Evolutionary conservation across 108 stramenopile species (phyloP).

Genomic region (Fistulifera pelliculosa): DNA sequence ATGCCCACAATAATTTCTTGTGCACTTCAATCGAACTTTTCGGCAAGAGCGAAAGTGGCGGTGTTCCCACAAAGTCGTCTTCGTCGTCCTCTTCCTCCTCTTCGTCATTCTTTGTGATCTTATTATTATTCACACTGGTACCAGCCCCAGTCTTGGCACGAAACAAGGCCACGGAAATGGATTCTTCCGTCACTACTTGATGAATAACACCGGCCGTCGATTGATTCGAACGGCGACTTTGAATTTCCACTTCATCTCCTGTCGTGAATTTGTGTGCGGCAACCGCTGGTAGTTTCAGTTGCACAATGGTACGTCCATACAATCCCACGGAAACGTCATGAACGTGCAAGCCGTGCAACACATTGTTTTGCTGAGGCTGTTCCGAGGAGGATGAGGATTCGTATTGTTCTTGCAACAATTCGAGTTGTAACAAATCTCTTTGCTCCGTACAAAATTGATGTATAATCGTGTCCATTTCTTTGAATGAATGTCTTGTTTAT

Average conservation of each 20-base stretch:
- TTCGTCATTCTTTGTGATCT: slow-evolving; percentile 21
- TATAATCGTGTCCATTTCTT: slow-evolving; percentile 14
- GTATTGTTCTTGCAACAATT: slow-evolving; percentile 39
- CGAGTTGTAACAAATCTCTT: slow-evolving; percentile 51
- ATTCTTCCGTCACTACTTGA: slow-evolving; percentile 52
- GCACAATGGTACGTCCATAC: slow-evolving; percentile 69
- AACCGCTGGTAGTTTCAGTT: slow-evolving; percentile 24
- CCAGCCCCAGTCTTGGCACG: not conserved
- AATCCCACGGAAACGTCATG: slow-evolving; percentile 60
- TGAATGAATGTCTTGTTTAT: slow-evolving; percentile 5
- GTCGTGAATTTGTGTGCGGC: slow-evolving; percentile 75
- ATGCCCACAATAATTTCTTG: slow-evolving; percentile 42
- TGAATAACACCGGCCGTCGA: slow-evolving; percentile 45
- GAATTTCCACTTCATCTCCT: slow-evolving; percentile 82
- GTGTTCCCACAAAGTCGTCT: slow-evolving; percentile 17
- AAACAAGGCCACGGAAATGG: slow-evolving; percentile 66
- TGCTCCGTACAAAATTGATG: slow-evolving; percentile 59
- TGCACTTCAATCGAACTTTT: slow-evolving; percentile 69
- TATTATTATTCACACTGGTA: slow-evolving; percentile 11
- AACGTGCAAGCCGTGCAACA: slow-evolving; percentile 32
- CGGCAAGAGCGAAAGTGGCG: slow-evolving; percentile 60
- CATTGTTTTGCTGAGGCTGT: not conserved
- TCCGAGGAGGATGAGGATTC: no score
- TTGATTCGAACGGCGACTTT: slow-evolving; percentile 27
- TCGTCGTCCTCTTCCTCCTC: slow-evolving; percentile 24